Base-by-base conservation (phyloP, 176 grass and related monocot genomes). In the Microstegium vimineum region DNA sequence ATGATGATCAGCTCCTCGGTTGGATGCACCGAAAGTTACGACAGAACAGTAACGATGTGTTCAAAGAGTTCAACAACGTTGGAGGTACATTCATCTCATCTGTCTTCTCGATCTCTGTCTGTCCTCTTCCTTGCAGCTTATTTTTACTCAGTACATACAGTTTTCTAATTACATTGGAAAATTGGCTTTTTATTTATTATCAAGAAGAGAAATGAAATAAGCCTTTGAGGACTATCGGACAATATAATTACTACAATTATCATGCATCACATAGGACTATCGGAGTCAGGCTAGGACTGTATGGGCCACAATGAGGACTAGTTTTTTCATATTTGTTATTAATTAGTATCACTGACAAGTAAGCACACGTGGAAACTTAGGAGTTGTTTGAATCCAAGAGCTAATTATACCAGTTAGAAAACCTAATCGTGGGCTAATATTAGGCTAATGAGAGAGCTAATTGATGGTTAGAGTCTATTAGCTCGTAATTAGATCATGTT, bases 11-110 rank as follows among this genome's bases (percentile, higher is more conserved):
- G 96, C 76, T 99, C 51, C 85, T 95, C 3, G 96, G 90, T 80
- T 99, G 96, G 96, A 99, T 99, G 96, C 96, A 99, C 72, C 87
- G 93, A 2, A 99, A 93, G 56, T 76, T 99, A 46, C 89, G 92
- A 37, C 89, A 91, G 73, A 93, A 86, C 37, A 88, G 81, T 83
- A 80, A 90, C 68, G 96, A 99, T 62, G 91, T 82, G 5, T 85
- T 95, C 43, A 95, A 95, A 82, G 95, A 94, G 22, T 91, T 83
- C 66, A 66, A 35, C n/a, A 34, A 49, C n/a, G 17, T 47, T 47
- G 87, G 82, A 71, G 89, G 93, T 98, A 85, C 71, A 38, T 10
- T 32, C n/a, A 46, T 17, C 78, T 17, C 8, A 38, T 17, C 78
- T 17, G 25, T 5, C 40, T 59, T 63, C 30, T 20, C n/a, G n/a